Base-by-base conservation (phyloP, 768 basidiomycete species). In the Cytidiella melzeri region DNA sequence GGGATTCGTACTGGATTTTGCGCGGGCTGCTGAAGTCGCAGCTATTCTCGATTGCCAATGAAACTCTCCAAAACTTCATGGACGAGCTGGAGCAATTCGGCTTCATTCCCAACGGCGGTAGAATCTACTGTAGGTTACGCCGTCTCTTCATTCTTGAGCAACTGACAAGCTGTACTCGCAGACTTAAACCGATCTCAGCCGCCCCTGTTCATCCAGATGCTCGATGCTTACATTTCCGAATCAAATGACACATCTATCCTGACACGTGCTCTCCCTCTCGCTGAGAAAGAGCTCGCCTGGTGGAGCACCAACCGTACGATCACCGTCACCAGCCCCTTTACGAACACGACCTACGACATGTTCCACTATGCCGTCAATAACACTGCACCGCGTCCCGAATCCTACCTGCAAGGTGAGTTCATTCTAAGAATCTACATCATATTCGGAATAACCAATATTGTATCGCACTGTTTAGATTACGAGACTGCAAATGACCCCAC, bases 41-140 rank as follows among this genome's bases (percentile, higher is more conserved):
- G 55, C 74, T 96, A 11, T 84, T 79, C 57, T 72, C 72, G 47
- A 73, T 88, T 46, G 87, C 77, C 50, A 87, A 88, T 54, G 80
- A 73, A 10, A 88, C 92, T 0, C 69, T 96, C 27, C 81, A 89
- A 55, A 95, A 96, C 69, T 96, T 97, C 61, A 93, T 96, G 92
- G 93, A 97, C 59, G 84, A 95, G 62, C 70, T 97, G 41, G 80
- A 86, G 36, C 61, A 63, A 20, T 80, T 88, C 58, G 94, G 93
- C 0, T 97, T 96, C 69, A 84, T 97, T 54, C 94, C 94, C 1
- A 97, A 96, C 58, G 94, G 94, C 5, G 93, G 92, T 3, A 76
- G 92, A 10, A 91, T 88, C 44, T 96, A 96, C 60, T 96, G 85
- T 84, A 58, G 50, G 68, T 63, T 13, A 15, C 49, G 21, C 9